Evolutionary conservation across 441 rosid species (phyloP).

Genomic region (Croton setiger): DNA sequence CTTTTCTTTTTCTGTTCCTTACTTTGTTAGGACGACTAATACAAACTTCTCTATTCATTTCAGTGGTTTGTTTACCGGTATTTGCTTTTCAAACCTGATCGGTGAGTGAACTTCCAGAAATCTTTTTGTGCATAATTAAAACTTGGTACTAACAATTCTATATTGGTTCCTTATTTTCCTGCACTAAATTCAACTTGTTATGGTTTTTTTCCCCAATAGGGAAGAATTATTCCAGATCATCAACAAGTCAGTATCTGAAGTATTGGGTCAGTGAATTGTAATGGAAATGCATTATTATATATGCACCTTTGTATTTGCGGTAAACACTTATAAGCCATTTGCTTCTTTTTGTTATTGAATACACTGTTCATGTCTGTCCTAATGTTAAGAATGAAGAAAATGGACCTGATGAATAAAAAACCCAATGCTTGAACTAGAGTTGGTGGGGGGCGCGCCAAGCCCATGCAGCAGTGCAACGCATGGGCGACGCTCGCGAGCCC

Average conservation of each 20-base stretch:
- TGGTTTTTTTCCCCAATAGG: conserved; percentile 31
- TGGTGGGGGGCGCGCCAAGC: no score
- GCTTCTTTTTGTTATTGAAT: no score
- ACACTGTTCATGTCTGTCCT: no score
- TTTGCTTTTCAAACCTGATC: conserved; percentile 84
- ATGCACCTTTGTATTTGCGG: background rate
- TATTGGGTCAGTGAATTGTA: conserved; percentile 57
- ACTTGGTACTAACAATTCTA: background rate
- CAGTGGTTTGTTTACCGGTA: conserved; percentile 94
- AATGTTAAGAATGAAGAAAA: no score
- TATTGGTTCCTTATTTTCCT: background rate
- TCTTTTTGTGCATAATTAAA: background rate
- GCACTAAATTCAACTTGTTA: background rate
- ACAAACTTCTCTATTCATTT: conserved; percentile 15
- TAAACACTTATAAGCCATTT: no score
- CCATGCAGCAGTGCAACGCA: no score
- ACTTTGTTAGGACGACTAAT: conserved; percentile 21
- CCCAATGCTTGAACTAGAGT: no score
- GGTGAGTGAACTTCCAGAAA: conserved; percentile 41
- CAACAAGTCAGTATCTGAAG: conserved; percentile 51
- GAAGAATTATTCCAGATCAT: conserved; percentile 62
- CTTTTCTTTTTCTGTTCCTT: background rate
- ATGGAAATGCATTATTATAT: conserved; percentile 10
- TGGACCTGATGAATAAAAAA: no score
- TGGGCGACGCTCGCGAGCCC: no score